These are phyloP conservation scores for Marasmius fiardii DNA, from an alignment of 1,284 basidiomycete genomes.

Conservation along the genomic window DNA sequence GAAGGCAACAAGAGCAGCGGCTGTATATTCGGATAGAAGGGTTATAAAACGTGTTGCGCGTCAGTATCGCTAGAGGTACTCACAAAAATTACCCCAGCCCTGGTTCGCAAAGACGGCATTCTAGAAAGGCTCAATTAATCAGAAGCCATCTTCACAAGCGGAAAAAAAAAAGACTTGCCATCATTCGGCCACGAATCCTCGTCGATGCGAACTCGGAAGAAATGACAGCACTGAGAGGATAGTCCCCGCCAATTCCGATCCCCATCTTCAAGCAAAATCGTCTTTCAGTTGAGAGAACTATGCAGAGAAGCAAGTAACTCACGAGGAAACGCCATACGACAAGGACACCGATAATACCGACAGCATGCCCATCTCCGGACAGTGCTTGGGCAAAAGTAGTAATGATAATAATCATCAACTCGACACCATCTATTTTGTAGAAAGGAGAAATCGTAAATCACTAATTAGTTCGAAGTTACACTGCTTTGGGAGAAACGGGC, in stretches of 20 bases:
- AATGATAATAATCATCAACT: conserved; percentile 69
- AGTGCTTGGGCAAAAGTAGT: conserved; percentile 62
- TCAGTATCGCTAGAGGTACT: conserved; percentile 23
- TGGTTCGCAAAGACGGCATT: conserved; percentile 66
- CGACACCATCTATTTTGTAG: conserved; percentile 57
- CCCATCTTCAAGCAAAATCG: conserved; percentile 44
- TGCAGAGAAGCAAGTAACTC: conserved; percentile 26
- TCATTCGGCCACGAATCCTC: conserved; percentile 68
- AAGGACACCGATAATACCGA: conserved; percentile 70
- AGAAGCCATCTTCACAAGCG: too few species aligned
- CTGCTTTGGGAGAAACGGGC: background rate
- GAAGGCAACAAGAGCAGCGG: conserved; percentile 67
- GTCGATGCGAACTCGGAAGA: conserved; percentile 78
- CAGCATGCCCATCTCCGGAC: conserved; percentile 53
- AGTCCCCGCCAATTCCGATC: conserved; percentile 72
- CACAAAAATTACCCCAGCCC: conserved; percentile 69
- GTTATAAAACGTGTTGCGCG: background rate
- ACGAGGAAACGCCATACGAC: conserved; percentile 68
- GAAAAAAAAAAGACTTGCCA: too few species aligned
- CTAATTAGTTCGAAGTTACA: background rate
- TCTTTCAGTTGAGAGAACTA: conserved; percentile 1
- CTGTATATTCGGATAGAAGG: conserved; percentile 26
- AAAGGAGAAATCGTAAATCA: background rate
- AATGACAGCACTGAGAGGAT: conserved; percentile 64
- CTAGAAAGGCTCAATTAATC: too few species aligned